Evolutionary conservation across 345 rosid species (phyloP).

Genomic region (Linum tenue): DNA sequence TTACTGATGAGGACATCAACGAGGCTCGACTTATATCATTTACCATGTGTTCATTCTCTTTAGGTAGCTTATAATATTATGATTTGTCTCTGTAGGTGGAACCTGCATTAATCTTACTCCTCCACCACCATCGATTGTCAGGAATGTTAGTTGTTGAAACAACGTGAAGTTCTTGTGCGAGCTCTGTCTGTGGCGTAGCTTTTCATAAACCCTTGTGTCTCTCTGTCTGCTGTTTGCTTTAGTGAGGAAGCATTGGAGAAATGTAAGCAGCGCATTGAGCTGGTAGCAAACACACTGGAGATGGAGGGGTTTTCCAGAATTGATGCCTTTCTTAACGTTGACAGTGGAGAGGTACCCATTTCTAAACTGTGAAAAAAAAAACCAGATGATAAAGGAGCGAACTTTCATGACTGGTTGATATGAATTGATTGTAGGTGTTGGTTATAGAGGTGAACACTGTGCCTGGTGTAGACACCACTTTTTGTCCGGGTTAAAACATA

Average conservation of each 20-base stretch:
- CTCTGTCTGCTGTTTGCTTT: conserved; percentile 2
- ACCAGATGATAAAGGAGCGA: too few relatives aligned
- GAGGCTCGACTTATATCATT: too few relatives aligned
- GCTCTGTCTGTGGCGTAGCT: neutral
- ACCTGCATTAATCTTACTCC: conserved; percentile 98
- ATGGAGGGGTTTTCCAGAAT: conserved; percentile 87
- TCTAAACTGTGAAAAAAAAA: neutral
- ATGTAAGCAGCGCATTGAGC: conserved; percentile 65
- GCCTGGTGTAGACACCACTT: too few relatives aligned
- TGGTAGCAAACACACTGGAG: conserved; percentile 63
- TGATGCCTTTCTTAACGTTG: conserved; percentile 84
- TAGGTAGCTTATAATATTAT: too few relatives aligned
- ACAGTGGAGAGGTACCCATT: conserved; percentile 69
- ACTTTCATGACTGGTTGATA: neutral
- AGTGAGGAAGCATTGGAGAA: conserved; percentile 55
- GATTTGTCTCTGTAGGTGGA: conserved; percentile 45
- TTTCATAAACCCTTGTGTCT: neutral
- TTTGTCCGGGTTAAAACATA: too few relatives aligned
- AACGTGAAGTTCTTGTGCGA: neutral
- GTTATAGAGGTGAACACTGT: conserved; percentile 89
- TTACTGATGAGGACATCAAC: too few relatives aligned
- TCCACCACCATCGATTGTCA: conserved; percentile 72
- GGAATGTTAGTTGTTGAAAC: conserved; percentile 36
- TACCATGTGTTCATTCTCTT: too few relatives aligned
- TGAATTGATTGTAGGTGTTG: conserved; percentile 41